These are phyloP conservation scores for Penicillium canescens DNA, from an alignment of 495 filamentous ascomycete genomes.

Conservation along the genomic window DNA sequence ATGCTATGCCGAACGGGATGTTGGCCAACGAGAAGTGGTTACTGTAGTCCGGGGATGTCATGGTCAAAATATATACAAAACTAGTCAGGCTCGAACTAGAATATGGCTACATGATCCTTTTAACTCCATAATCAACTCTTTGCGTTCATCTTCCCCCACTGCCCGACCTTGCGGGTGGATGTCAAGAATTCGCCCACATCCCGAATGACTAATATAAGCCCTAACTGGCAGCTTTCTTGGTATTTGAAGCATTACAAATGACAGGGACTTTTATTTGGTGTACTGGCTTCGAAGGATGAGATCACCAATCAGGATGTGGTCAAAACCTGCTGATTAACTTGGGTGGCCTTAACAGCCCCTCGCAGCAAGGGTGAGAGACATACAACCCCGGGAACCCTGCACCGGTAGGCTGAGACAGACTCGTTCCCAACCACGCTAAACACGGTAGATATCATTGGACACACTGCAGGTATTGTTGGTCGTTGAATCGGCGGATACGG, in stretches of 20 bases:
- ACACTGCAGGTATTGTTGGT: background rate
- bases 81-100: background rate
- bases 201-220: slow-evolving; percentile 12
- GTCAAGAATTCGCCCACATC: slow-evolving; percentile 13
- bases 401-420: background rate
- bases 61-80: slow-evolving; percentile 4
- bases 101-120: background rate
- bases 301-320: too few relatives aligned
- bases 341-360: too few relatives aligned
- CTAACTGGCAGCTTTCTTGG: background rate
- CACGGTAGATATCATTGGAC: background rate
- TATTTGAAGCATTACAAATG: background rate
- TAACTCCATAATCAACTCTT: background rate
- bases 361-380: background rate
- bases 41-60: slow-evolving; percentile 25
- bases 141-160: background rate
- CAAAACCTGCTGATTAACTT: too few relatives aligned
- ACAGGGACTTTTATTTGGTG: too few relatives aligned
- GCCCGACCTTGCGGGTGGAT: background rate
- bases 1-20: slow-evolving; percentile 83
- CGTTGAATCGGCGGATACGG: slow-evolving; percentile 1
- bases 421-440: background rate
- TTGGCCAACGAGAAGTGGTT: slow-evolving; percentile 61
- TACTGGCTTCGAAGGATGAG: too few relatives aligned
- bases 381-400: background rate